phyloP scores from a whole-genome alignment of 495 filamentous ascomycete species.

The Aspergillus cavernicola region DNA sequence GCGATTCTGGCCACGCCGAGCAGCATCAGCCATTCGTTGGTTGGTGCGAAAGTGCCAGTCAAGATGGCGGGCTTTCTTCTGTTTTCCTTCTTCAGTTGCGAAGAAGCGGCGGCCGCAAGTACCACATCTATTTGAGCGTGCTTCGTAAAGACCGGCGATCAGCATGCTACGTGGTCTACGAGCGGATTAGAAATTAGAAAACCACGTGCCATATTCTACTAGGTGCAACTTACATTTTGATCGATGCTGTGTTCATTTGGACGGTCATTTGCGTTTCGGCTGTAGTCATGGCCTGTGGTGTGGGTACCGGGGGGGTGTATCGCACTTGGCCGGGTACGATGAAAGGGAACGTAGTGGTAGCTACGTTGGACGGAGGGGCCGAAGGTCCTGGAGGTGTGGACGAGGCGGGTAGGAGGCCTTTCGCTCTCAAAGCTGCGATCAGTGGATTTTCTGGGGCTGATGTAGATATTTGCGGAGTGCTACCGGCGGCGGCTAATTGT shows the following conservation, averaged over 20 bases:
- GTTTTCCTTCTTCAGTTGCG: slow-evolving; percentile 69
- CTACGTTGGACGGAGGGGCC: slow-evolving; percentile 18
- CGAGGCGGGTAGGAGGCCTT: slow-evolving; percentile 44
- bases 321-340: slow-evolving; percentile 40
- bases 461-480: slow-evolving; percentile 28
- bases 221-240: slow-evolving; percentile 65
- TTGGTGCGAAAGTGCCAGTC: slow-evolving; percentile 98
- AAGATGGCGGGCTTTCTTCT: slow-evolving; percentile 85
- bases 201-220: not conserved
- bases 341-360: slow-evolving; percentile 35
- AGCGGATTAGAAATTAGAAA: slow-evolving; percentile 20
- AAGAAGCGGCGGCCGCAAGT: slow-evolving; percentile 88
- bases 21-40: slow-evolving; percentile 77
- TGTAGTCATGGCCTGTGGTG: slow-evolving; percentile 22
- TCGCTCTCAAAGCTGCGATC: slow-evolving; percentile 42
- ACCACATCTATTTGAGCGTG: slow-evolving; percentile 76
- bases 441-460: slow-evolving; percentile 38
- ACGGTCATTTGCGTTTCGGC: slow-evolving; percentile 53
- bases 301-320: slow-evolving; percentile 33
- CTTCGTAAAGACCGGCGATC: slow-evolving; percentile 68
- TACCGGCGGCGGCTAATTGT: slow-evolving; percentile 17
- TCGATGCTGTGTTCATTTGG: slow-evolving; percentile 64
- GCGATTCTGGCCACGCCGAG: slow-evolving; percentile 77
- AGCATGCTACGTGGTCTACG: slow-evolving; percentile 70
- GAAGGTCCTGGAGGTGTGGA: slow-evolving; percentile 30